A percentile compares a stretch with the other conserved stretches of the same genome.
Evolutionary conservation across 129 eudicot genomes (phyloP).

Genomic region (Heracleum sosnowskyi): DNA sequence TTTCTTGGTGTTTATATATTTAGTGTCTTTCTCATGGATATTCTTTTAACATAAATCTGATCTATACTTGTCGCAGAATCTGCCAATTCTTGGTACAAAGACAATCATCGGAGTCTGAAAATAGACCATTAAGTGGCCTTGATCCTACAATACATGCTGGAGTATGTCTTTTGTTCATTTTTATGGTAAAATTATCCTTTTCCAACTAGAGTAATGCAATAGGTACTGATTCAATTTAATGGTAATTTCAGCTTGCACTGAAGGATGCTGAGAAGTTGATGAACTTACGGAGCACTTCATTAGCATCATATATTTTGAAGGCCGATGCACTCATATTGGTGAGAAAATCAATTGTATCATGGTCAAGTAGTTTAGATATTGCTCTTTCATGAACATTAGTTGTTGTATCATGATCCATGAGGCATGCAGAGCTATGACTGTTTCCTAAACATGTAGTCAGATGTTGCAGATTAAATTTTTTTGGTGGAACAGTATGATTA

Average conservation of each 20-base stretch:
- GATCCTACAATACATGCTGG: constrained; percentile 97
- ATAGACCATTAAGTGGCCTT: constrained; percentile 78
- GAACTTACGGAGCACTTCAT: constrained; percentile 33
- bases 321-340: constrained; percentile 87
- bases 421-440: neutral
- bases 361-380: neutral
- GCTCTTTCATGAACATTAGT: neutral
- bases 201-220: neutral
- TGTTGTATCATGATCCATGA: neutral
- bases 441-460: neutral
- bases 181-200: neutral
- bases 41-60: constrained; percentile 5
- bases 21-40: neutral
- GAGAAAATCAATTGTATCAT: constrained; percentile 12
- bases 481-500: neutral
- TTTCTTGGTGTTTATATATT: neutral
- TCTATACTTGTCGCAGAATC: constrained; percentile 35
- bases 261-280: constrained; percentile 94
- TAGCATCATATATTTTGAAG: constrained; percentile 50
- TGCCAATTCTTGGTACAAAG: constrained; percentile 68
- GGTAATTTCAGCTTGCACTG: constrained; percentile 67
- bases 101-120: constrained; percentile 73
- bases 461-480: neutral
- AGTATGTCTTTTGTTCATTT: constrained; percentile 31
- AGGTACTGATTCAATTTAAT: neutral